Evolutionary conservation across 352 stramenopile species (phyloP).

Genomic region (Thalassiosira delicatula): DNA sequence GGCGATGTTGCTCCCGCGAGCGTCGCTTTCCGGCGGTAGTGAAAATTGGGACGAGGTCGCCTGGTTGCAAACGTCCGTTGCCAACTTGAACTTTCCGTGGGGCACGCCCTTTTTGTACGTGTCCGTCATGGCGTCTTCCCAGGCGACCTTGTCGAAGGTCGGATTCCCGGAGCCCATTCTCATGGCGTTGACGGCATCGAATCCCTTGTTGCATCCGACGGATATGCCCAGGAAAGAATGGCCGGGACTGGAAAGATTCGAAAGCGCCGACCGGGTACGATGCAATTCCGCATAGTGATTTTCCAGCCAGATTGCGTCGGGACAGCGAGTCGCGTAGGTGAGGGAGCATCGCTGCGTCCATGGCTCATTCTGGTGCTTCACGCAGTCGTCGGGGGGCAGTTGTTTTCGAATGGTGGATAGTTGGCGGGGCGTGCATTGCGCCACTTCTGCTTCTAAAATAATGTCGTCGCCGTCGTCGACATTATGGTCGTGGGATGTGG

Average conservation of each 20-base stretch:
- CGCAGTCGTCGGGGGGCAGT: constrained; percentile 39
- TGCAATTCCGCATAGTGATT: constrained; percentile 41
- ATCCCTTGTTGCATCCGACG: constrained; percentile 76
- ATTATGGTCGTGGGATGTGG: too few species aligned
- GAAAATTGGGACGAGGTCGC: constrained; percentile 26
- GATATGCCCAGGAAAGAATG: constrained; percentile 66
- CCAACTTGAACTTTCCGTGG: too few species aligned
- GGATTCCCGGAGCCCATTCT: constrained; percentile 56
- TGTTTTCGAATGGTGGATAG: constrained; percentile 32
- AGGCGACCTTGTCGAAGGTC: constrained; percentile 49
- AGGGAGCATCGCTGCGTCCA: constrained; percentile 51
- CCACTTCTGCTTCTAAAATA: not conserved
- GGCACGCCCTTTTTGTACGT: constrained; percentile 14
- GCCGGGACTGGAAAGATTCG: not conserved
- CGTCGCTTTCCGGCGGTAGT: not conserved
- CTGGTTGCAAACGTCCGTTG: constrained; percentile 51
- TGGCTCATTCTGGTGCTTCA: constrained; percentile 10
- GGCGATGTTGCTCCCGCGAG: not conserved
- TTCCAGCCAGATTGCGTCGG: constrained; percentile 48
- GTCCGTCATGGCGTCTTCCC: constrained; percentile 44
- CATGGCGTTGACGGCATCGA: constrained; percentile 70
- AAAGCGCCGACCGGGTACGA: not conserved
- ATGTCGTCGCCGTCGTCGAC: too few species aligned
- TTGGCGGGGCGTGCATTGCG: constrained; percentile 35
- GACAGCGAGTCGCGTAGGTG: constrained; percentile 51